Conservation (phyloP, 306 rosid genomes). For the Benincasa hispida region DNA sequence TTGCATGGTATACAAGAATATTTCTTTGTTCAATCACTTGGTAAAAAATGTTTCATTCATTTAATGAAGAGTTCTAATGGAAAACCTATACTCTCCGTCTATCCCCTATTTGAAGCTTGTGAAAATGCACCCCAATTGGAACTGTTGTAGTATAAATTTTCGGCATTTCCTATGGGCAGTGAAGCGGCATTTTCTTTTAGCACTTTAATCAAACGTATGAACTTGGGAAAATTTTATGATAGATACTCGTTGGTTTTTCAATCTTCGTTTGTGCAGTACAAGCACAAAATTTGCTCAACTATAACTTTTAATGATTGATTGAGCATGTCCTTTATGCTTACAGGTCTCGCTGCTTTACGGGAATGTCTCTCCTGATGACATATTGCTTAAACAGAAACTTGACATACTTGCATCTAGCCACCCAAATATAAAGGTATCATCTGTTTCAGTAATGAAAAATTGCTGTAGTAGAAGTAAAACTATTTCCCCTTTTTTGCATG, state of each 20-base stretch:
- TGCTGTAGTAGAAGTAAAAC: neutral
- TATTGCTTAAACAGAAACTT: conserved; percentile 86
- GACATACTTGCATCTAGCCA: conserved; percentile 67
- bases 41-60: neutral
- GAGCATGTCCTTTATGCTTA: conserved; percentile 17
- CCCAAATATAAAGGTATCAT: conserved; percentile 76
- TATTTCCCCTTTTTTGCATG: neutral
- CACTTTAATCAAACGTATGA: neutral
- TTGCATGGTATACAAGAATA: neutral
- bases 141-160: neutral
- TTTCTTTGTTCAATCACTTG: neutral
- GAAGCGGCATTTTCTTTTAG: neutral
- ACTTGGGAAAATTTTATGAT: neutral
- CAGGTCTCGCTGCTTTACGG: conserved; percentile 84
- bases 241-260: neutral
- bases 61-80: neutral
- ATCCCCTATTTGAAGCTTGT: neutral
- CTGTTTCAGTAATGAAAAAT: neutral
- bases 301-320: conserved; percentile 1
- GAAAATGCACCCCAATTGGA: neutral
- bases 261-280: neutral
- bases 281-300: neutral
- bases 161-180: neutral
- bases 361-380: conserved; percentile 88
- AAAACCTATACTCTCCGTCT: neutral